These are phyloP conservation scores for Arxiozyma bovina DNA, from an alignment of 1,139 yeast species.

Conservation along the genomic window DNA sequence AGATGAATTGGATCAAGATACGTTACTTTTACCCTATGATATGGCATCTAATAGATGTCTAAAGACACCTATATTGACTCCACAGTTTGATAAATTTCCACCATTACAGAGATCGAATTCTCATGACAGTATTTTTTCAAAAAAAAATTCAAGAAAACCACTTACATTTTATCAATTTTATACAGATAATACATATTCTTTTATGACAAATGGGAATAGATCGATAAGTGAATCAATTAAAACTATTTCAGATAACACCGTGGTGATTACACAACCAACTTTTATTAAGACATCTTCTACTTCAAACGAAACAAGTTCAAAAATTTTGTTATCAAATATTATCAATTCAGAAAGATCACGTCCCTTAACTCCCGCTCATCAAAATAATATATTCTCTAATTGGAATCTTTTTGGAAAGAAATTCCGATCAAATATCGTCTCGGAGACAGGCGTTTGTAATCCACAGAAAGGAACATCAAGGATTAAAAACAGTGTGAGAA, in stretches of 20 bases:
- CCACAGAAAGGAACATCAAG: background rate
- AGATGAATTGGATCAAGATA: conserved; percentile 27
- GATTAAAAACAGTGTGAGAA: background rate
- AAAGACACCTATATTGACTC: background rate
- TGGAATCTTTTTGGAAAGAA: conserved; percentile 13
- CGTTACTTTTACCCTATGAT: conserved; percentile 16
- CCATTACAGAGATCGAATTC: conserved; percentile 31
- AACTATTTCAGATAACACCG: conserved; percentile 5
- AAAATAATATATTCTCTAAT: conserved; percentile 13
- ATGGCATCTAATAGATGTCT: background rate
- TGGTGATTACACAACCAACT: conserved; percentile 14
- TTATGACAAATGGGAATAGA: background rate
- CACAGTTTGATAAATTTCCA: conserved; percentile 15
- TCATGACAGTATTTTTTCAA: conserved; percentile 34
- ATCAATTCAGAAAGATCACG: conserved; percentile 3
- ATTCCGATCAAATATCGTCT: background rate
- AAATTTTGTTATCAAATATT: conserved; percentile 16
- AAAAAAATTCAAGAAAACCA: conserved; percentile 7
- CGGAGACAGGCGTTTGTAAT: background rate
- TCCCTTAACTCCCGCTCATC: background rate
- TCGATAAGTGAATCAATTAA: background rate
- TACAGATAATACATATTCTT: background rate
- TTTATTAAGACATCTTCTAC: conserved; percentile 9
- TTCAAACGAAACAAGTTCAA: conserved; percentile 12
- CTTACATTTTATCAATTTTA: conserved; percentile 3